Base-by-base conservation (phyloP, 1,284 basidiomycete species). In the Ganoderma sp. region DNA sequence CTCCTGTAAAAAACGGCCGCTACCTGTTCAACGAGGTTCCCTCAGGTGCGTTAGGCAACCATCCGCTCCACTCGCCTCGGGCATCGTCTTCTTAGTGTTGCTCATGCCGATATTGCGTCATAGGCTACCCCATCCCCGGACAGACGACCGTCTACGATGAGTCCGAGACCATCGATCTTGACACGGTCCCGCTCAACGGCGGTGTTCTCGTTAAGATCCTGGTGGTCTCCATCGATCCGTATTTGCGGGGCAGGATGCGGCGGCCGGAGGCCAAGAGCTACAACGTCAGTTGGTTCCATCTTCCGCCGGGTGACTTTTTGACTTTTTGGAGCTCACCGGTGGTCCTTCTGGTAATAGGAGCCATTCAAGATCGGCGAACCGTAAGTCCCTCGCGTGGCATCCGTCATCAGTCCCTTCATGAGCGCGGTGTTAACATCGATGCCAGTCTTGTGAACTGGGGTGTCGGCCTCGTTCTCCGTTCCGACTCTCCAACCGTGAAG, bases 131-230 rank as follows among this genome's bases (percentile, higher is more conserved):
- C 7, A 79, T 83, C 61, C 84, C 85, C 0, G 81, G 83, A 0
- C 39, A 62, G 69, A 84, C 82, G 3, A 81, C 81, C 14, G 77
- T 84, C n/a, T 84, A 86, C 71, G 85, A 88, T 65, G 77, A 76
- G 3, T 80, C 81, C 0, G 71, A 82, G 59, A 80, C 77, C 2
- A 85, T 90, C 70, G 87, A 90, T 71, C 71, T 85, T 37, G 84
- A 87, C 5, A 83, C 71, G 19, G 83, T 82, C 1, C 74, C 82
- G 6, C 77, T 88, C 14, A 77, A 87, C 64, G 88, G 87, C 22
- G 86, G 86, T 15, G 1, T 77, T 86, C 78, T 89, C 25, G 71
- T 86, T 63, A 87, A 87, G 76, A 79, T 81, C 0, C 78, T 87
- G 19, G 80, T 80, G 0, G 71, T 86, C 5, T 83, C 80, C 8